Base-by-base conservation (phyloP, 1,139 yeast genomes). In the Scheffersomyces lignicola region DNA sequence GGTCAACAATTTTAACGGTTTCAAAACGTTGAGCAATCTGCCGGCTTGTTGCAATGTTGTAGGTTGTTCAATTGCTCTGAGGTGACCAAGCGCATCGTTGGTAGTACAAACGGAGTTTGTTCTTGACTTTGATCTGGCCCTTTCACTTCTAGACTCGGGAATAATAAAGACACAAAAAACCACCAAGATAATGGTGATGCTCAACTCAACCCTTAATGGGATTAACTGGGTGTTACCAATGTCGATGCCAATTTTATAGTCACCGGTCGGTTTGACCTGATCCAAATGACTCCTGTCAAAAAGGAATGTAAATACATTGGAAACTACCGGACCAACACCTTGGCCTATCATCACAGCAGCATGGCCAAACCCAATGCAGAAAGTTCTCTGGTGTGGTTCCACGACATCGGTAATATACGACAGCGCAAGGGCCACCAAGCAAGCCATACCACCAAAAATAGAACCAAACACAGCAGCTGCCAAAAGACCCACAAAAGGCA, bases 391-490 rank as follows among this genome's bases (percentile, higher is more conserved):
- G 27, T 62, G 65, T 1, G 80, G 66, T 12, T 75, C 77, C 10
- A 78, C 77, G 34, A 80, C 73, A 55, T 84, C 94, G 3, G 83
- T 66, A 18, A 81, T 65, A 48, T 83, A 83, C 31, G 85, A 70
- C 41, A 73, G 73, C 12, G 73, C 56, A 20, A 83, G 54, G 16
- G 80, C 70, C 37, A 76, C 48, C 29, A 78, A 43, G n/a, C 78
- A 62, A 39, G 72, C 49, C 3, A 68, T 26, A 0, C 83, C 78
- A 11, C 92, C 92, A 3, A 77, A 70, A 2, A 68, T 30, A 10
- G 76, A 68, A 27, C 67, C 69, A 9, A 78, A 20, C 3, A 65
- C 37, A 10, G 11, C 20, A 15, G 10, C 5, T 5, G 20, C 6
- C 56, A 58, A 43, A 68, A 67, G 40, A 42, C 54, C 45, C 6